Evolutionary conservation across 768 basidiomycete species (phyloP), one percentile per base, ranked within the genome.

Genomic region (Gelatoporia subvermispora): DNA sequence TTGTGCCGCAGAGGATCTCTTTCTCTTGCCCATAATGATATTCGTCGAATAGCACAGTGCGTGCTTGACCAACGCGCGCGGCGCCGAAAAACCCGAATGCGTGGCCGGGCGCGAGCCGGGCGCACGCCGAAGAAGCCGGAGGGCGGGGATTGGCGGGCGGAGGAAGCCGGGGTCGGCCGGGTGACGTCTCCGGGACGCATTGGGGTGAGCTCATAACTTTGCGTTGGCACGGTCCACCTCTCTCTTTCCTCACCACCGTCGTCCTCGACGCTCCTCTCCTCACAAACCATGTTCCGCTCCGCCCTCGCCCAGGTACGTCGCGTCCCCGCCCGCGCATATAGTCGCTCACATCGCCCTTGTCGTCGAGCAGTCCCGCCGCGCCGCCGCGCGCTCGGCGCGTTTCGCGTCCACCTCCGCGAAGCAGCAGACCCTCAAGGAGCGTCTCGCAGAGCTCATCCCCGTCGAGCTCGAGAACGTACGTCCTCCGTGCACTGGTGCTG

Each of bases 401-500:
- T 79, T 84, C 59, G 80, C 79, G 41, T 85, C 85, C n/a, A 75
- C 83, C 15, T 69, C 75, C 38, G 63, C 79, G 24, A 87, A 84
- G 68, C 79, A 79, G 38, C 75, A 79, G 51, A 82, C 90, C 22
- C 79, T 98, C 65, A 95, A 94, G 74, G 93, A 97, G 71, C 81
- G 92, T 45, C 77, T 98, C 52, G 81, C 89, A 28, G 90, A 96
- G 71, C 82, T 97, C 68, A 97, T 98, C 60, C 95, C 95, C 50
- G 74, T 76, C 53, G 86, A 95, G 64, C 78, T 85, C 49, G 85
- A 88, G 64, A 80, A 82, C 64, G 85, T 85, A 41, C 41, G 74
- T 52, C 13, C 20, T 23, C 17, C 43, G 5, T 40, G 20, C 21
- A 40, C n/a, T 39, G 21, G 18, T 39, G 31, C n/a, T 4, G 52